A percentile compares a stretch with the other conserved stretches of the same genome.
Conservation (phyloP, 148 eudicot species). For the Amaranthus hypochondriacus region DNA sequence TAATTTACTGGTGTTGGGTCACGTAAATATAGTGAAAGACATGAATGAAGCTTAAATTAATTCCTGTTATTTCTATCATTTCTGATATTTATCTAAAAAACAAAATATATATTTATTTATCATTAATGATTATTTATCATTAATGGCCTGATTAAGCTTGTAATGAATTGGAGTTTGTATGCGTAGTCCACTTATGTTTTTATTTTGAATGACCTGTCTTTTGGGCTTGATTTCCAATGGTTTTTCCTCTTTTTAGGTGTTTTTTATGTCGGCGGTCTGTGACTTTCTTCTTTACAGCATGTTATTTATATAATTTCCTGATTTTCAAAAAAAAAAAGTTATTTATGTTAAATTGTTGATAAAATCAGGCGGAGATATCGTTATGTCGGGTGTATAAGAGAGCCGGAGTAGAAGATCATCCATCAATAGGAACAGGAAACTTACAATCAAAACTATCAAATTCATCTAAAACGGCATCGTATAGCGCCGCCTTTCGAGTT, state of each 20-base stretch:
- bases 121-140: no score
- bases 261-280: not conserved
- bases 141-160: no score
- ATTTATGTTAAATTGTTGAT: not conserved
- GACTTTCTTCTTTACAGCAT: no score
- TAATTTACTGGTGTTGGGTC: slow-evolving; percentile 20
- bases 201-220: no score
- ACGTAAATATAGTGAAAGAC: slow-evolving; percentile 28
- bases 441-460: slow-evolving; percentile 33
- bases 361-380: slow-evolving; percentile 70
- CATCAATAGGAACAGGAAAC: slow-evolving; percentile 50
- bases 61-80: slow-evolving; percentile 9
- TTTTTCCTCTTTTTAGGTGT: not conserved
- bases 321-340: no score
- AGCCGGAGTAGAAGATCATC: slow-evolving; percentile 80
- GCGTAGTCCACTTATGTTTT: no score
- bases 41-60: slow-evolving; percentile 30
- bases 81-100: slow-evolving; percentile 13
- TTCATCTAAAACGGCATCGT: slow-evolving; percentile 17
- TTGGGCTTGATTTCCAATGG: no score
- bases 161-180: no score
- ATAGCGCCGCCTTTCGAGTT: no score
- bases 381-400: slow-evolving; percentile 89
- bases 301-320: no score
- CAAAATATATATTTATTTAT: not conserved